Evolutionary conservation across 345 rosid genomes (phyloP).

Genomic region (Geranium brycei): DNA sequence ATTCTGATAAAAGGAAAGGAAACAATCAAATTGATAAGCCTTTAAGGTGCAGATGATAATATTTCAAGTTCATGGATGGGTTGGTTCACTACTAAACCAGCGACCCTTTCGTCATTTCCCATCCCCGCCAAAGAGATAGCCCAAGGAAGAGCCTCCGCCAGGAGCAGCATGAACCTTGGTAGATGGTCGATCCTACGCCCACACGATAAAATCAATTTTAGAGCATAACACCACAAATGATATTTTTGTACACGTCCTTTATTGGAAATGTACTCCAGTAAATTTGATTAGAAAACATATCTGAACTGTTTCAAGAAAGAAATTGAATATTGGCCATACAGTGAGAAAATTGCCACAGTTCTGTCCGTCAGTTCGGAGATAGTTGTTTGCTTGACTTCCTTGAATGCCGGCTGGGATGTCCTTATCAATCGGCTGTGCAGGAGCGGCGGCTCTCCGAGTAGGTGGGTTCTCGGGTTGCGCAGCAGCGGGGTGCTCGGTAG

Average conservation of each 20-base stretch:
- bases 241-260: too few species aligned
- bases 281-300: too few species aligned
- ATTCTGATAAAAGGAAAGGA: too few species aligned
- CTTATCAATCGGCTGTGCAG: constrained; percentile 30
- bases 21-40: too few species aligned
- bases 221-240: background rate
- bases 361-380: constrained; percentile 60
- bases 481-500: constrained; percentile 15
- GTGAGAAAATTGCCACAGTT: constrained; percentile 72
- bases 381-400: constrained; percentile 43
- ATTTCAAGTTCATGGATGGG: background rate
- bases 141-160: constrained; percentile 45
- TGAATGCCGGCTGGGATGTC: constrained; percentile 63
- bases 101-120: constrained; percentile 4
- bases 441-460: constrained; percentile 17
- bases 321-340: constrained; percentile 14
- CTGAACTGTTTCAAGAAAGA: too few species aligned
- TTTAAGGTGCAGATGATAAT: too few species aligned
- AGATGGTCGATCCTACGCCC: constrained; percentile 36
- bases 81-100: background rate
- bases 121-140: constrained; percentile 35
- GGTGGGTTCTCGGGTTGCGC: constrained; percentile 16
- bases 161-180: constrained; percentile 49
- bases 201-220: background rate
- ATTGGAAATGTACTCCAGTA: too few species aligned